Evolutionary conservation across 1,139 yeast species (phyloP), one percentile per base, ranked within the genome.

Genomic region (Taiozyma onychis): DNA sequence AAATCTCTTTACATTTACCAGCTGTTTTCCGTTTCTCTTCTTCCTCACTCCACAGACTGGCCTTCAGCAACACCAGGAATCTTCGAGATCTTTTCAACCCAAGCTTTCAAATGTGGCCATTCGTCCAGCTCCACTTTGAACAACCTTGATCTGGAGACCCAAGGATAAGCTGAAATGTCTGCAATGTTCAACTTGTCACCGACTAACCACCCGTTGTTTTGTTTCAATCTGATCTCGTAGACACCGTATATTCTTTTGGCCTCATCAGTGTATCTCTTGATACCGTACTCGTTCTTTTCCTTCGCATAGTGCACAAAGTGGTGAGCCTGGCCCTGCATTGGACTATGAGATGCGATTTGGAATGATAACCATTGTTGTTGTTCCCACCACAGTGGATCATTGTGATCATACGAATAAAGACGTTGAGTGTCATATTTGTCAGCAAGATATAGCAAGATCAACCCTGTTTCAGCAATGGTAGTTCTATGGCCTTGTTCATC

Each of bases 291-390:
- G 46, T 75, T 62, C 57, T 75, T 67, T 43, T 59, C 83, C 1
- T 70, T 66, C 3, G 83, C 79, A 60, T 51, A 74, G 4, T 61
- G 42, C 4, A 48, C 53, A 58, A 79, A 81, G 61, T 76, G 81
- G 54, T 69, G 66, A 39, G 76, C 78, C 57, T 80, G 84, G 8
- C 86, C 85, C 56, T 75, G 80, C 74, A 77, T 77, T 50, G 87
- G 85, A 26, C 85, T 83, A 46, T 78, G 67, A 7, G 83, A 83
- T 0, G 83, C 78, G 66, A 78, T 74, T 62, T 79, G 85, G 70
- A 79, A 81, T 48, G 73, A 70, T 18, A 76, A 55, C 74, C 82
- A 72, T 53, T 80, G 81, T 53, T 77, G 60, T 58, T 75, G 73
- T 55, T 73, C 75, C 65, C 75, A 80, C 64, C 79, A 80, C 45